Evolutionary conservation across 106 monocot species (phyloP).

Genomic region (Dendrobium huoshanense): DNA sequence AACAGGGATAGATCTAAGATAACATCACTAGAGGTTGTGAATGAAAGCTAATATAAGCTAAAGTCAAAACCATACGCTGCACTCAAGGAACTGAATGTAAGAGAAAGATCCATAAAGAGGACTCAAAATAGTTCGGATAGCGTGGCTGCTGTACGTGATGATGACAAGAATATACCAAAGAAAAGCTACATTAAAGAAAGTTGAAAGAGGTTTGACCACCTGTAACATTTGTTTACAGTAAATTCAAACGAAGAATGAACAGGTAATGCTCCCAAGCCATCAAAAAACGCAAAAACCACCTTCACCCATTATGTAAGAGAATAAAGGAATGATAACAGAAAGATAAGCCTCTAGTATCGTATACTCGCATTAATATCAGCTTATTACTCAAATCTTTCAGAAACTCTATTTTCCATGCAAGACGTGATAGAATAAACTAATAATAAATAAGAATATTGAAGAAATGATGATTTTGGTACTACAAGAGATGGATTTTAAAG

Average conservation of each 20-base stretch:
- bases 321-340: not conserved
- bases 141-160: not conserved
- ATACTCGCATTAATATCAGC: not conserved
- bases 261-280: not conserved
- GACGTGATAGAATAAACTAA: not conserved
- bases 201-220: not conserved
- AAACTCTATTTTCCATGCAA: not conserved
- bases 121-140: not conserved
- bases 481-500: not conserved
- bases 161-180: not conserved
- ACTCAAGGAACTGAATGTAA: not conserved
- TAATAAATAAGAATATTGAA: not conserved
- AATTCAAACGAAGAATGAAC: not conserved
- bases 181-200: not conserved
- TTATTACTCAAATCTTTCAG: not conserved
- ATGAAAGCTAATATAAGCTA: not conserved
- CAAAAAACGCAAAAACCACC: not conserved
- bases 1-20: not conserved
- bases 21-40: not conserved
- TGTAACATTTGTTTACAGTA: not conserved
- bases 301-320: not conserved
- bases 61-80: not conserved
- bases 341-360: not conserved
- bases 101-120: not conserved
- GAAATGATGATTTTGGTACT: not conserved